A percentile compares a stretch with the other conserved stretches of the same genome.
Conservation (phyloP, 140 eudicot species). For the Oenanthe javanica region DNA sequence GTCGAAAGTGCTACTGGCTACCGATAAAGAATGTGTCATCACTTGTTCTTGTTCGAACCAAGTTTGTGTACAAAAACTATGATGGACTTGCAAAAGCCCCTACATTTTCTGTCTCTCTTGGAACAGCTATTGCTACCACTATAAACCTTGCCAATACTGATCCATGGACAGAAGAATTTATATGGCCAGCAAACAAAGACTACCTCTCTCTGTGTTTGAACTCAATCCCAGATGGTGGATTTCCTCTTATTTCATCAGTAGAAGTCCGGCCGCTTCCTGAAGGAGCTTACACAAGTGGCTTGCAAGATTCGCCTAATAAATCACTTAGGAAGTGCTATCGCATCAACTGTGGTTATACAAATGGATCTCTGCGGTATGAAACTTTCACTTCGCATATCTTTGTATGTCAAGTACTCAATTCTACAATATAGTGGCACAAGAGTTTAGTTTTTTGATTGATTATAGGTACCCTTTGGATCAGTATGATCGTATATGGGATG, state of each 20-base stretch:
- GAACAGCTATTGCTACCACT: conserved; percentile 46
- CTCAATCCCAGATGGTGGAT: conserved; percentile 59
- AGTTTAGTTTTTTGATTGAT: conserved; percentile 2
- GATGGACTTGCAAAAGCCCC: conserved; percentile 75
- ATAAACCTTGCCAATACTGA: conserved; percentile 49
- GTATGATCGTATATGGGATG: conserved; percentile 93
- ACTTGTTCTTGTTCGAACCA: conserved; percentile 50
- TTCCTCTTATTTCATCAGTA: conserved; percentile 75
- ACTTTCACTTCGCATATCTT: background rate
- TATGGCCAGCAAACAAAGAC: conserved; percentile 57
- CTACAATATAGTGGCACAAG: background rate
- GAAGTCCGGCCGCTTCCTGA: conserved; percentile 79
- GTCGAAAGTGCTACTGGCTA: conserved; percentile 64
- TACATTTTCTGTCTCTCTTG: conserved; percentile 64
- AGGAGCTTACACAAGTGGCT: conserved; percentile 48
- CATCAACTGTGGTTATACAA: conserved; percentile 68
- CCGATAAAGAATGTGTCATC: conserved; percentile 52
- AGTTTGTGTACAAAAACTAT: conserved; percentile 72
- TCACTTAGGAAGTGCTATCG: conserved; percentile 58
- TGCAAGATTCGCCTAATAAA: conserved; percentile 37
- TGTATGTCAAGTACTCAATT: background rate
- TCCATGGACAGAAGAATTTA: conserved; percentile 89
- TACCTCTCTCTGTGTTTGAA: conserved; percentile 51
- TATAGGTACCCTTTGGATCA: conserved; percentile 77
- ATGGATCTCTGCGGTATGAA: conserved; percentile 64